A percentile compares a stretch with the other conserved stretches of the same genome.
phyloP scores from a whole-genome alignment of 202 grass and related monocot species.

The Miscanthus sacchariflorus region DNA sequence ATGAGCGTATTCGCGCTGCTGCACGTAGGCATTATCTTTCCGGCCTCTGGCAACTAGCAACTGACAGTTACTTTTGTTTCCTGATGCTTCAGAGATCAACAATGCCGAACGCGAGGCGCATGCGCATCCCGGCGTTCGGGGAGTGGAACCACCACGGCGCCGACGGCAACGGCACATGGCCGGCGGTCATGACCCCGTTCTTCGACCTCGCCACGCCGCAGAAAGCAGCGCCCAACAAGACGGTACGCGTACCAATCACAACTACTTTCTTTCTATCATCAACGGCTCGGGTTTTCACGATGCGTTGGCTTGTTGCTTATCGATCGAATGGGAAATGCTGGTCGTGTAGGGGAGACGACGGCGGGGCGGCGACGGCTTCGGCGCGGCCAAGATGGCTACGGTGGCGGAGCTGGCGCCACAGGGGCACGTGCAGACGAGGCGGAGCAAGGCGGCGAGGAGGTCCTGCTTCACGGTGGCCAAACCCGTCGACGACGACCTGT shows the following conservation, averaged over 20 bases:
- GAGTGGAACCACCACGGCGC: conserved; percentile 48
- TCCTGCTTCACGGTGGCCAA: conserved; percentile 28
- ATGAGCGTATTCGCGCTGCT: no score
- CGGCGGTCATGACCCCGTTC: not conserved
- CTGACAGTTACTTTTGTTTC: not conserved
- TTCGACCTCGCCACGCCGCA: not conserved
- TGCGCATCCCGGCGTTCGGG: conserved; percentile 45
- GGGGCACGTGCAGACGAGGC: not conserved
- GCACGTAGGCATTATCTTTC: no score
- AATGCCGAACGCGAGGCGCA: not conserved
- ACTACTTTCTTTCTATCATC: not conserved
- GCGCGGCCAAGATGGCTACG: not conserved
- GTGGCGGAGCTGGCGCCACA: not conserved
- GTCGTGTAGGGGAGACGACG: not conserved
- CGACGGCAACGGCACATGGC: not conserved
- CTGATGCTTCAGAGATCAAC: not conserved
- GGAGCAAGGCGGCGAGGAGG: not conserved
- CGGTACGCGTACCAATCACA: not conserved
- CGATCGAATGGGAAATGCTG: not conserved
- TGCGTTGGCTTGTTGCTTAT: not conserved
- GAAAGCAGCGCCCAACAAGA: not conserved
- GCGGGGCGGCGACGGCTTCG: not conserved
- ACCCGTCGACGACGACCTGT: conserved; percentile 54
- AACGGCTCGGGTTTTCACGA: no score
- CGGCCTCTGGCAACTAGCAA: no score